Evolutionary conservation across 2,329 filamentous ascomycete species (phyloP), one percentile per base, ranked within the genome.

Genomic region (Onygenales sp.): DNA sequence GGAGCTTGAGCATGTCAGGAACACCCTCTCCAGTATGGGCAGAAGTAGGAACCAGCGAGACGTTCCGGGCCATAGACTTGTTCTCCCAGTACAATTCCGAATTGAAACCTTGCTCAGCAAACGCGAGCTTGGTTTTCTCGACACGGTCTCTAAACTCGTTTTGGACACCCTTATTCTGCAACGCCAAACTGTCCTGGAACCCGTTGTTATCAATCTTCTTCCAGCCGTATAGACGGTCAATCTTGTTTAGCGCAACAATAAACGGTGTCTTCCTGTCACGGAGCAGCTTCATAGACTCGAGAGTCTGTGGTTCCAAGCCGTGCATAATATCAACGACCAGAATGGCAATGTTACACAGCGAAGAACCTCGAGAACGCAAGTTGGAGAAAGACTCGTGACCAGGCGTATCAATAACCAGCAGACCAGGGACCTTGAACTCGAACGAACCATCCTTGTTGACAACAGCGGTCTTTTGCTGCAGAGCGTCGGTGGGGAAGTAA

Each of bases 321-420:
- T 98, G 93, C 93, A 98, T 97, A 66, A 98, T 98, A 77, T 98
- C 93, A 62, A 98, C 92, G 43, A 98, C 94, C 61, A 98, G 78
- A 69, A 98, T 98, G 64, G 93, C 93, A 74, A 98, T 98, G 78
- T 98, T 98, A 74, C 94, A 98, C 55, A 98, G 87, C 11, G 91
- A 97, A 42, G 93, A 97, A 75, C 93, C 93, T 75, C 94, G 85
- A 61, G 92, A 96, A 66, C 94, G 87, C 60, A 98, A 76, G 75
- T 98, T 98, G 59, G 92, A 95, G 83, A 98, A 98, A 66, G 93
- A 98, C 83, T 98, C 93, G 90, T 98, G 93, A 76, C 93, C 93
- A 65, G 93, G 94, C 0, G 93, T 98, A 74, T 98, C 93, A 66
- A 98, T 98, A 66, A 98, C 84, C 60, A 98, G 76, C 53, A 98